Evolutionary conservation across 768 basidiomycete species (phyloP).

Genomic region (Grammothele lineata): DNA sequence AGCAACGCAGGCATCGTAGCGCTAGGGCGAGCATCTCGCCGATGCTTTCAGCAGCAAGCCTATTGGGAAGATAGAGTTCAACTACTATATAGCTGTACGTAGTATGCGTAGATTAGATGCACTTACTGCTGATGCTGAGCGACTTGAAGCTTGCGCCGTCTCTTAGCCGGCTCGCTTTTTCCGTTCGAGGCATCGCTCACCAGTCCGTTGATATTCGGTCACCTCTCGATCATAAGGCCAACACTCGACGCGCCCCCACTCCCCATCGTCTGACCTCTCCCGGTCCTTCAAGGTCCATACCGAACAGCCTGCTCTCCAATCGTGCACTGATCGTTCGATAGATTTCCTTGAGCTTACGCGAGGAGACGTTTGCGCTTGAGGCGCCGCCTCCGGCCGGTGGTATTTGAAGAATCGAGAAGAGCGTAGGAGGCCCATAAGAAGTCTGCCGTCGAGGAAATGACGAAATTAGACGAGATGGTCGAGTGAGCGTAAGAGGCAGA

Average conservation of each 20-base stretch:
- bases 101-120: conserved; percentile 6
- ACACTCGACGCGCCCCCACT: conserved; percentile 35
- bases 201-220: conserved; percentile 29
- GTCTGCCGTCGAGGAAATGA: conserved; percentile 67
- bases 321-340: conserved; percentile 81
- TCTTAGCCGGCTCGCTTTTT: conserved; percentile 41
- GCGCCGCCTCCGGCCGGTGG: conserved; percentile 43
- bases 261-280: conserved; percentile 19
- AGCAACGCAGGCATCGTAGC: conserved; percentile 83
- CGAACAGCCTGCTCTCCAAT: conserved; percentile 64
- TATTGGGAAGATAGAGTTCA: no score
- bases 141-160: conserved; percentile 68
- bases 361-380: conserved; percentile 58
- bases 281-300: conserved; percentile 47
- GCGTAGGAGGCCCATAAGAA: conserved; percentile 69
- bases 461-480: conserved; percentile 60
- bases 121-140: conserved; percentile 81
- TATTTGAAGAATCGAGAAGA: conserved; percentile 53
- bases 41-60: conserved; percentile 53
- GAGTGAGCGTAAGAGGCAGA: conserved; percentile 61
- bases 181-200: conserved; percentile 25
- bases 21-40: conserved; percentile 85
- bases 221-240: no score
- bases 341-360: conserved; percentile 70
- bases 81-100: conserved; percentile 3